These are phyloP conservation scores for Fusarium guadeloupense DNA, from an alignment of 2,329 filamentous ascomycete species.

Conservation along the genomic window DNA sequence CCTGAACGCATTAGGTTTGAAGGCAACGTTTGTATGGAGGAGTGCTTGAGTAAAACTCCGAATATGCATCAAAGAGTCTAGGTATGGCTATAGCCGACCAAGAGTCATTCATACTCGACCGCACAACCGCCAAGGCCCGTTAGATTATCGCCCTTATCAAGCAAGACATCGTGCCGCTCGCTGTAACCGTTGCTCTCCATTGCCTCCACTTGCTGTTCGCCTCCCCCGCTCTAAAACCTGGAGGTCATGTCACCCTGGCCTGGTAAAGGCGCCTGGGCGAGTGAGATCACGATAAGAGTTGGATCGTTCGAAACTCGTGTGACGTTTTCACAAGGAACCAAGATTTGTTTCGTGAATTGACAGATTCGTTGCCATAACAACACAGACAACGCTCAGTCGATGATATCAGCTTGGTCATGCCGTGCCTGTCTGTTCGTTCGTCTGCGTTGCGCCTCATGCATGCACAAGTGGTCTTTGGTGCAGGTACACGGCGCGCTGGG, in stretches of 20 bases:
- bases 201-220: constrained; percentile 38
- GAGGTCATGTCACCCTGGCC: constrained; percentile 22
- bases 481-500: constrained; percentile 38
- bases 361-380: constrained; percentile 12
- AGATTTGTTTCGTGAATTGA: not conserved
- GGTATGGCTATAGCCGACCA: constrained; percentile 1
- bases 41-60: not conserved
- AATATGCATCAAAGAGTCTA: not conserved
- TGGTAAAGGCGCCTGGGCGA: constrained; percentile 3
- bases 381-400: not conserved
- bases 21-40: not conserved
- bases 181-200: constrained; percentile 37
- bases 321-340: not conserved
- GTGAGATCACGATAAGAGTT: constrained; percentile 1
- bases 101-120: constrained; percentile 14
- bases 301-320: not conserved
- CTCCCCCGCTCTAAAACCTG: constrained; percentile 37
- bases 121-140: constrained; percentile 22
- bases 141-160: constrained; percentile 30
- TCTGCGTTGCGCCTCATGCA: constrained; percentile 30
- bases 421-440: constrained; percentile 22
- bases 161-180: constrained; percentile 42
- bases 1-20: not conserved
- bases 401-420: constrained; percentile 10
- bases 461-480: constrained; percentile 40